Base-by-base conservation (phyloP, 2,329 filamentous ascomycete species). In the Diaporthe vaccinii region DNA sequence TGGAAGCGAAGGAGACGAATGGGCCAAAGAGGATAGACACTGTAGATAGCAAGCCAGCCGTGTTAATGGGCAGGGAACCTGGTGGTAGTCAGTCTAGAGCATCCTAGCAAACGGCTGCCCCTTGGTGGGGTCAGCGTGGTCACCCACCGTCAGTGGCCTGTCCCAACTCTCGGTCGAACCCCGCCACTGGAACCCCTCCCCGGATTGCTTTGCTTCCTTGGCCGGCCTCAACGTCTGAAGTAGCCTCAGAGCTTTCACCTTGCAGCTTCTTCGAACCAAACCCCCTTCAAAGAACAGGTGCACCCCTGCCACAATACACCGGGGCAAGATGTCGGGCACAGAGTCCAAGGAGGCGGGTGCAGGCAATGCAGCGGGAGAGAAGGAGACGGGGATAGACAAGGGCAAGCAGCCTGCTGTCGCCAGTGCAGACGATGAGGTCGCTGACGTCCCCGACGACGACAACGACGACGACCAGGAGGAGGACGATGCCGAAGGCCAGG, bases 261-360 rank as follows among this genome's bases (percentile, higher is more conserved):
- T 28, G 46, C n/a, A 31, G 17, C 58, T 44, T 53, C 58, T 41
- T 22, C 51, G 41, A 62, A 22, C 25, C 20, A 14, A 12, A 53
- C 44, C 28, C 49, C 49, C 28, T 14, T 34, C 12, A 25, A 20
- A 20, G 22, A 62, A 65, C 22, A 59, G 15, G 41, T 22, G 39
- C 36, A 25, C n/a, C 55, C 39, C 6, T 31, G 34, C 68, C 28
- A 34, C 41, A 57, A 15, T 9, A 44, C 25, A 55, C 51, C 46
- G 58, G 76, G 70, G 59, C 46, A 75, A 72, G 62, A 88, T 88
- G 86, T 86, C 89, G 79, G 82, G 87, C 62, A 89, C 93, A 82
- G 89, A 92, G 82, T 93, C 92, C 59, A 94, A 93, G 80, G 86
- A 89, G 74, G 86, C 88, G 76, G 91, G 92, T 76, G 85, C 87